Conservation (phyloP, 169 alveolate genomes). For the Plasmodium gonderi region DNA sequence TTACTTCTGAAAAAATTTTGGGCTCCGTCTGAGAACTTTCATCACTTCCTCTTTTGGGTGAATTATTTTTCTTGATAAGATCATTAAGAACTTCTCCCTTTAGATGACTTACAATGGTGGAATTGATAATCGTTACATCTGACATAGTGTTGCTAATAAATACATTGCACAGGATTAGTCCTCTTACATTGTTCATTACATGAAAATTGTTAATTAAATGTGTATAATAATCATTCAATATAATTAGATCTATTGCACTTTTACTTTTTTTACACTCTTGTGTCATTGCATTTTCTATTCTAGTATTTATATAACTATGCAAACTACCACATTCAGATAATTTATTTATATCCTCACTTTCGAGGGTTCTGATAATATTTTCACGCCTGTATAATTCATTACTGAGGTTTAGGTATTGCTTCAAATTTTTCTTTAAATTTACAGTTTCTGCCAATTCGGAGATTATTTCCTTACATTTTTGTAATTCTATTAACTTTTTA, state of each 20-base stretch:
- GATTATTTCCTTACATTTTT: conserved; percentile 24
- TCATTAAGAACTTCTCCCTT: conserved; percentile 14
- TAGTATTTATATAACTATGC: neutral
- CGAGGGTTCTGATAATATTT: neutral
- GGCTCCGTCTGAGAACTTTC: neutral
- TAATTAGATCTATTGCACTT: neutral
- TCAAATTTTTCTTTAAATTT: neutral
- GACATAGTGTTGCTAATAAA: conserved; percentile 17
- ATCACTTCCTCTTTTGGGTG: conserved; percentile 11
- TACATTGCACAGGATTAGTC: neutral
- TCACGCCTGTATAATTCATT: neutral
- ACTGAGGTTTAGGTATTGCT: neutral
- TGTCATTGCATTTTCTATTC: neutral
- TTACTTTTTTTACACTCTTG: neutral
- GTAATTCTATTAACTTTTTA: conserved; percentile 24
- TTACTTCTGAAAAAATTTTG: neutral
- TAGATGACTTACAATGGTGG: conserved; percentile 16
- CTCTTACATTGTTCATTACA: neutral
- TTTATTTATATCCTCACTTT: neutral
- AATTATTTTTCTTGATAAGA: conserved; percentile 22
- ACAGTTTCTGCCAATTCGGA: neutral
- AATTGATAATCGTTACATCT: conserved; percentile 13
- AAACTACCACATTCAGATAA: neutral
- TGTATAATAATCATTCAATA: neutral
- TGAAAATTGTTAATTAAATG: conserved; percentile 30